A percentile compares a stretch with the other conserved stretches of the same genome.
Evolutionary conservation across 2,329 filamentous ascomycete species (phyloP).

Genomic region (Lomentospora prolificans): DNA sequence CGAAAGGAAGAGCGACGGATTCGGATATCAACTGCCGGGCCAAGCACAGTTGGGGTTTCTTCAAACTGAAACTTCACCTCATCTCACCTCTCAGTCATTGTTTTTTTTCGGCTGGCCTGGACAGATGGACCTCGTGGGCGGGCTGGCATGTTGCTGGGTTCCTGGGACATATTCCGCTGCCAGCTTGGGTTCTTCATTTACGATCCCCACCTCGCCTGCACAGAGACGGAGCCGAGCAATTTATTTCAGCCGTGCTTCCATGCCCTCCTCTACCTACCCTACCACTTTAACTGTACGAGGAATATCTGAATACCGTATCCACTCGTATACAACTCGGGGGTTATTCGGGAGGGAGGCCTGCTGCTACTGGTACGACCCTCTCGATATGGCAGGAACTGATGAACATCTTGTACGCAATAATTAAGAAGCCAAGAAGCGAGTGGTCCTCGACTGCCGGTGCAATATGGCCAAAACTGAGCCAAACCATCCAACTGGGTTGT

Average conservation of each 20-base stretch:
- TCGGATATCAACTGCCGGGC: not conserved
- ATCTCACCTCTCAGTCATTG: no score
- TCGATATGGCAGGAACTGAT: not conserved
- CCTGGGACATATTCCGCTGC: not conserved
- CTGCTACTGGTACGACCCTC: no score
- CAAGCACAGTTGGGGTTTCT: no score
- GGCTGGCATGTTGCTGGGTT: not conserved
- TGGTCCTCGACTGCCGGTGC: not conserved
- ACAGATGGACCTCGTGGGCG: not conserved
- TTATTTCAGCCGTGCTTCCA: not conserved
- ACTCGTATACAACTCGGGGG: not conserved
- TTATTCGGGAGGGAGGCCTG: not conserved
- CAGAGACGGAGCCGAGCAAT: not conserved
- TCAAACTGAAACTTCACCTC: not conserved
- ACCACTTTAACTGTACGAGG: no score
- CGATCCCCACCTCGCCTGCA: not conserved
- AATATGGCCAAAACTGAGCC: not conserved
- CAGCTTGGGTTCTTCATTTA: not conserved
- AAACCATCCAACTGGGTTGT: not conserved
- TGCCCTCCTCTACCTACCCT: no score
- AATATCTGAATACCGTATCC: not conserved
- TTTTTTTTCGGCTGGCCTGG: not conserved
- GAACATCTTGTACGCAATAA: not conserved
- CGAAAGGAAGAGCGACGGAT: not conserved
- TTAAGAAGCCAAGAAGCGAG: not conserved